Evolutionary conservation across 768 basidiomycete genomes (phyloP), one percentile per base, ranked within the genome.

Genomic region (Leccinum incarnatum): DNA sequence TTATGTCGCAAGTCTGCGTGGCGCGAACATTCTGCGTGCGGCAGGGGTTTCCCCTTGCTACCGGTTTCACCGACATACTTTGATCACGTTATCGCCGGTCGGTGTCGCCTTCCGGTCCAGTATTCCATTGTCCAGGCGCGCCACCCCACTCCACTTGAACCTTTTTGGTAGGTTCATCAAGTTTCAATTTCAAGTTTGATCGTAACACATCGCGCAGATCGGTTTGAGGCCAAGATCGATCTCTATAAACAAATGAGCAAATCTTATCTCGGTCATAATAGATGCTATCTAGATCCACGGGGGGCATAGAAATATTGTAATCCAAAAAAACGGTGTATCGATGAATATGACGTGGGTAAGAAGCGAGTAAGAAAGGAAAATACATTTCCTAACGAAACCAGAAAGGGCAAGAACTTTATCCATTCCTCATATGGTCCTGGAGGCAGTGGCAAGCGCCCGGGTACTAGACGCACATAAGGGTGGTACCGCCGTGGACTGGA

Each of bases 371-470:
- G n/a, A 40, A 34, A 42, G 57, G 14, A 53, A 49, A 57, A 49
- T 34, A 8, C 19, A 48, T 30, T 40, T 25, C 49, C 14, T 12
- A 48, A 46, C 3, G 14, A 23, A n/a, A n/a, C 17, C 37, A 40
- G 40, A n/a, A 2, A 42, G 17, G 40, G 40, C n/a, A 42, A 42
- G n/a, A 23, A 45, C 5, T 9, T 53, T 17, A 52, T 23, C 25
- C 25, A 17, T 34, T 32, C 57, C n/a, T 62, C 55, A 37, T 32
- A 32, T 27, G 12, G 57, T 56, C 65, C 67, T 27, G 29, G 54
- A 19, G 70, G 65, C 7, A 69, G 50, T 10, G 65, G 6, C 49
- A 69, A 30, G 23, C 57, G 58, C 51, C 27, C 64, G 2, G 69
- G 57, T 0, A 21, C n/a, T 15, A 59, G 51, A 23, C 65, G 63